Percentiles rank a stretch among this genome's conserved stretches.
Conservation (phyloP, 306 rosid species). For the Chamaecrista fasciculata region DNA sequence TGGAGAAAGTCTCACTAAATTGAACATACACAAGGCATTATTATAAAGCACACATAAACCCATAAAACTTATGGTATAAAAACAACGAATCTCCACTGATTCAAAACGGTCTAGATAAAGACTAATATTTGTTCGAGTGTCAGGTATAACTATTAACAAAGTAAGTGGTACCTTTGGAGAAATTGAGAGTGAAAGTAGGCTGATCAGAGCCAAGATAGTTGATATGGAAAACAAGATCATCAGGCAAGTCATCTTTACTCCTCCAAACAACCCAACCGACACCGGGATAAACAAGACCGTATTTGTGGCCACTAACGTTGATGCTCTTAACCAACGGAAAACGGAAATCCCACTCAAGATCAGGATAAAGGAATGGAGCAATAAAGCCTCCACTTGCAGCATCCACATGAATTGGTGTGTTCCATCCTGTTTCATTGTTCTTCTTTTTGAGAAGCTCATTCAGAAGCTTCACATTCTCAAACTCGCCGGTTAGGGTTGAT, state of each 20-base stretch:
- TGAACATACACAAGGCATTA: no score
- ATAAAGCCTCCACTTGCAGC: conserved; percentile 92
- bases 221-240: conserved; percentile 78
- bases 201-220: conserved; percentile 95
- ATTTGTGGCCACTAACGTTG: conserved; percentile 90
- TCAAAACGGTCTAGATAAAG: no score
- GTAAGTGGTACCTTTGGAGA: conserved; percentile 64
- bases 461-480: conserved; percentile 86
- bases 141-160: no score
- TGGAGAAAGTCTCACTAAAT: background rate
- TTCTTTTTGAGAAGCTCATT: conserved; percentile 59
- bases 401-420: conserved; percentile 71
- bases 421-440: conserved; percentile 78
- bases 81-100: no score
- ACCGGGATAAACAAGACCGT: conserved; percentile 91
- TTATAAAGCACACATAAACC: no score
- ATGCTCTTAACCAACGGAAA: conserved; percentile 80
- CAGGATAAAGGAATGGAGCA: conserved; percentile 79
- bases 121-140: no score
- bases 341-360: conserved; percentile 80
- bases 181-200: conserved; percentile 91
- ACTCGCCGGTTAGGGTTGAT: conserved; percentile 85
- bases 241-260: conserved; percentile 75
- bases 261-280: conserved; percentile 96
- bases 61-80: no score